Base-by-base conservation (phyloP, 169 alveolate species). In the Eimeria acervulina region DNA sequence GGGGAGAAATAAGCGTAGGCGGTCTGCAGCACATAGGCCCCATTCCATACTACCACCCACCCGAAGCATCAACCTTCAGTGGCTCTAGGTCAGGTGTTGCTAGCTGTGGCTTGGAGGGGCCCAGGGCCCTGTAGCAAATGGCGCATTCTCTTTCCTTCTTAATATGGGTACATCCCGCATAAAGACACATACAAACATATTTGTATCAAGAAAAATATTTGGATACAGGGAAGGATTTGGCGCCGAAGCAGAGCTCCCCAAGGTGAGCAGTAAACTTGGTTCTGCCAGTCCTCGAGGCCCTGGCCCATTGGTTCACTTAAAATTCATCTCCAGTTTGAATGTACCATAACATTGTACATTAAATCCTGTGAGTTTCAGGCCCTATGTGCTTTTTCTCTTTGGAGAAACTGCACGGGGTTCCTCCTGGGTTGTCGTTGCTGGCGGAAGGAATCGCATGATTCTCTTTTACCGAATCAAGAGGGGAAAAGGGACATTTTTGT, bases 61-160 rank as follows among this genome's bases (percentile, higher is more conserved):
- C 52, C 42, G 52, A 84, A 84, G 92, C 92, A 84, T 31, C 78
- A 84, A 84, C 92, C 94, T 44, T 13, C 66, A 36, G 83, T 38
- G 94, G 78, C 31, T 59, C 84, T 63, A 74, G 83, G 94, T 87
- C 83, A 87, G 83, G 94, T 63, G 94, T 61, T 87, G 94, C 94
- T 87, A 87, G 94, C 94, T 87, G 83, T n/a, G 83, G 51, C 94
- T 61, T 36, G 94, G 94, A 59, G 94, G 94, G 94, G 94, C 94
- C 94, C 94, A 42, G 83, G 94, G 94, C 83, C 94, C 94, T 61
- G 40, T n/a, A 33, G 84, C 94, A 38, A 44, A 47, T 33, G 74
- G 91, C 42, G 83, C 94, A n/a, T 19, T 36, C 17, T 31, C 78
- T 15, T 80, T 80, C 28, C 90, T n/a, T 26, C 66, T 80, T 13